Evolutionary conservation across 2,329 filamentous ascomycete genomes (phyloP).

Genomic region (Neonectria magnoliae): DNA sequence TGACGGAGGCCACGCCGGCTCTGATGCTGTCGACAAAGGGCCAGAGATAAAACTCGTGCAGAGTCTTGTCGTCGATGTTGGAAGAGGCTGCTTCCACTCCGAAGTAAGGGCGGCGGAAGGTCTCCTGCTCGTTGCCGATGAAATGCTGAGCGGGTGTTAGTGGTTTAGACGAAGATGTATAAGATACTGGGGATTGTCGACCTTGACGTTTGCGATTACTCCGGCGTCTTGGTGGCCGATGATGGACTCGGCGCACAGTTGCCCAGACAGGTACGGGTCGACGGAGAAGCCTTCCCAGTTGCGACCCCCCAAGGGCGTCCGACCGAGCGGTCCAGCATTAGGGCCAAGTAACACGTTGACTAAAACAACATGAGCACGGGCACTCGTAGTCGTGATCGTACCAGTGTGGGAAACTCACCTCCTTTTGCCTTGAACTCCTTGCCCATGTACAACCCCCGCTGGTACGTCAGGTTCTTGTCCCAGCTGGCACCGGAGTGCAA

Average conservation of each 20-base stretch:
- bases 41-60: constrained; percentile 74
- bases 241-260: constrained; percentile 75
- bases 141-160: constrained; percentile 56
- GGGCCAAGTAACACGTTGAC: constrained; percentile 78
- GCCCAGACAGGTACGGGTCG: constrained; percentile 77
- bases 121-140: constrained; percentile 70
- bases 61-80: constrained; percentile 72
- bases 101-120: constrained; percentile 51
- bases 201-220: constrained; percentile 79
- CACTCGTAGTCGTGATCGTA: not conserved
- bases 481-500: constrained; percentile 62
- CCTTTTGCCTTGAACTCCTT: constrained; percentile 66
- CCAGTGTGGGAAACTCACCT: constrained; percentile 53
- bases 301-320: constrained; percentile 75
- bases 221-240: constrained; percentile 80
- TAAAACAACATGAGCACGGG: constrained; percentile 1
- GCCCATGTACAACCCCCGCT: constrained; percentile 63
- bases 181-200: accelerated
- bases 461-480: constrained; percentile 63
- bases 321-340: constrained; percentile 74
- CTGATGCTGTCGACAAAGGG: constrained; percentile 70
- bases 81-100: constrained; percentile 64
- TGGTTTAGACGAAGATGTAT: not conserved
- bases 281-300: constrained; percentile 81
- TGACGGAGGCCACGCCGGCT: constrained; percentile 66